A percentile compares a stretch with the other conserved stretches of the same genome.
These are phyloP conservation scores for Hymenoscyphus scutula DNA, from an alignment of 2,329 filamentous ascomycete species.

Conservation along the genomic window DNA sequence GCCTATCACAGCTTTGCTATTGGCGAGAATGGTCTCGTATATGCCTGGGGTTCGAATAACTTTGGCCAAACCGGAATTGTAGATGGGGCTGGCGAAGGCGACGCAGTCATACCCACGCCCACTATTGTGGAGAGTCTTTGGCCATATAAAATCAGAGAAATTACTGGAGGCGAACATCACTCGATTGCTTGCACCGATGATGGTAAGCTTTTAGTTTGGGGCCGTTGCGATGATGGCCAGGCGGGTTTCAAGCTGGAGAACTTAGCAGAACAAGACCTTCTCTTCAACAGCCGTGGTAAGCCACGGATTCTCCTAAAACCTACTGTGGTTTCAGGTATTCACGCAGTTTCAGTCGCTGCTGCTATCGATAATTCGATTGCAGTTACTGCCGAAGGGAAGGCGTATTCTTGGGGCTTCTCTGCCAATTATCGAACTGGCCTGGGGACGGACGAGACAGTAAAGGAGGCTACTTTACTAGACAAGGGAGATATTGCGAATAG, in stretches of 20 bases:
- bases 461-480: conserved; percentile 73
- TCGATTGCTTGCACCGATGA: conserved; percentile 61
- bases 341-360: conserved; percentile 59
- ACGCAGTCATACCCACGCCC: conserved; percentile 69
- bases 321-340: conserved; percentile 51
- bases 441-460: conserved; percentile 73
- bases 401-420: conserved; percentile 78
- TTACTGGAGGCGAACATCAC: conserved; percentile 76
- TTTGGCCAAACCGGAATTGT: conserved; percentile 75
- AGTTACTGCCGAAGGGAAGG: conserved; percentile 65
- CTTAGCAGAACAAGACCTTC: conserved; percentile 56
- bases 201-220: conserved; percentile 60
- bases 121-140: conserved; percentile 62
- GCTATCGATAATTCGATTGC: conserved; percentile 73
- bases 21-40: conserved; percentile 66
- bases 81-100: conserved; percentile 64
- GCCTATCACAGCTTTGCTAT: conserved; percentile 82
- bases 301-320: conserved; percentile 73
- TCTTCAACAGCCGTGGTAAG: conserved; percentile 61
- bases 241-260: conserved; percentile 56
- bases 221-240: conserved; percentile 53
- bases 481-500: conserved; percentile 77
- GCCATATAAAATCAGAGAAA: conserved; percentile 53
- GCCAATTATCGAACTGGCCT: conserved; percentile 78
- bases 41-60: conserved; percentile 83